Evolutionary conservation across 441 rosid species (phyloP).

Genomic region (Pelargonium myrrhifolium): DNA sequence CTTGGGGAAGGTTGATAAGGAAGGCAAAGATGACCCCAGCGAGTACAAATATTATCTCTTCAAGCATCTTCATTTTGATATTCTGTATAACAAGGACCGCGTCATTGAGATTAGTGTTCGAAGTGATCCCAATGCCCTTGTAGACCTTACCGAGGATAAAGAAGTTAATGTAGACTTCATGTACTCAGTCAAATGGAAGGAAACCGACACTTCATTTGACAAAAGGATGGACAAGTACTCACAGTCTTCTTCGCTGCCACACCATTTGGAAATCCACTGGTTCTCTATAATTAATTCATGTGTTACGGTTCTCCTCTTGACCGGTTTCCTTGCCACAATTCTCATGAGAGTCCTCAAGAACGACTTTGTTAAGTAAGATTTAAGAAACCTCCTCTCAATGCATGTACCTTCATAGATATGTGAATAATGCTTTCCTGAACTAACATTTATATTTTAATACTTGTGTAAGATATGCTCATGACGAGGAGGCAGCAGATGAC

Average conservation of each 20-base stretch:
- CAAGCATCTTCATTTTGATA: constrained; percentile 28
- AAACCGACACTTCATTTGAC: constrained; percentile 23
- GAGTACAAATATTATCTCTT: constrained; percentile 27
- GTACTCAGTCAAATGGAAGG: constrained; percentile 30
- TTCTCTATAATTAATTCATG: constrained; percentile 30
- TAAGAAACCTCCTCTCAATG: neutral
- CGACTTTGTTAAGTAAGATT: constrained; percentile 7
- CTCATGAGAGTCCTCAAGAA: constrained; percentile 30
- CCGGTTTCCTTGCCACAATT: constrained; percentile 30
- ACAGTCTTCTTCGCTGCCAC: constrained; percentile 25
- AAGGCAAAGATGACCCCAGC: constrained; percentile 23
- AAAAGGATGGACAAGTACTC: constrained; percentile 32
- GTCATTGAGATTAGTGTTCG: constrained; percentile 28
- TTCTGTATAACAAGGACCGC: constrained; percentile 25
- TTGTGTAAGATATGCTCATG: constrained; percentile 23
- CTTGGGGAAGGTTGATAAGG: constrained; percentile 29
- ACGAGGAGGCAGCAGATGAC: constrained; percentile 28
- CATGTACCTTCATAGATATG: neutral
- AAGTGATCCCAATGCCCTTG: constrained; percentile 24
- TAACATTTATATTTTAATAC: neutral
- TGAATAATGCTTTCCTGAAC: neutral
- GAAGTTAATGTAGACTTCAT: constrained; percentile 24
- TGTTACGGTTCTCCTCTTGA: constrained; percentile 27
- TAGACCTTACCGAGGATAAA: constrained; percentile 27
- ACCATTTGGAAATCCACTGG: constrained; percentile 30